Evolutionary conservation across 2,329 filamentous ascomycete genomes (phyloP), one percentile per base, ranked within the genome.

Genomic region (Lomentospora prolificans): DNA sequence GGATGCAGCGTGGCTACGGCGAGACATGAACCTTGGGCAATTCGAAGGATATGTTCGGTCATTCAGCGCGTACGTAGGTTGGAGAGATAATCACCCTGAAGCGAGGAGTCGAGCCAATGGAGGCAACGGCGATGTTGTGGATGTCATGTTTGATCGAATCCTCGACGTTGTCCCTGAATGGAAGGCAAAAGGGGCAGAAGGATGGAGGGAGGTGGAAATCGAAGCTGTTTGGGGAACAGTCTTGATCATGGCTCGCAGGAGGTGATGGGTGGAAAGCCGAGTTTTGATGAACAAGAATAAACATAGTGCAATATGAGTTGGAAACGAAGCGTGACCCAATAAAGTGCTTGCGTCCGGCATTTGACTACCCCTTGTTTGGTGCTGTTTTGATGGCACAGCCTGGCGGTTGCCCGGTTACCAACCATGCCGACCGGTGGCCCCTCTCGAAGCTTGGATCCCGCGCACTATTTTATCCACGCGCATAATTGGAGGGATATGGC

Each of bases 1-100:
- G 33, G 66, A 67, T 57, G 64, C 63, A 41, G 66, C 69, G 53
- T 79, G 84, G 71, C 72, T 84, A 71, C 67, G 72, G 51, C 78
- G 72, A 68, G 74, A 61, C 54, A 69, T 82, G 66, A 81, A 70
- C 57, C 67, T 86, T 22, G 79, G 78, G 1, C 73, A 80, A 62
- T 73, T 82, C 55, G 81, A 84, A 69, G 75, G 74, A n/a, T 86
- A 85, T 66, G 65, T 77, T 56, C 69, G 79, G 60, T 86, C 84
- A 0, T 85, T 80, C 64, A 84, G 80, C 64, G 70, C 75, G 41
- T 84, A 75, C 65, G 75, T 75, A 63, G 76, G 72, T 27, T 87
- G 84, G 83, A 71, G 73, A 60, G 75, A 80, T 59, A 74, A 72
- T 9, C 74, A 84, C 67, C 75, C 78, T 2, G 74, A 76, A 39